These are phyloP conservation scores for Talaromyces stipitatus DNA, from an alignment of 495 filamentous ascomycete species.

Conservation along the genomic window DNA sequence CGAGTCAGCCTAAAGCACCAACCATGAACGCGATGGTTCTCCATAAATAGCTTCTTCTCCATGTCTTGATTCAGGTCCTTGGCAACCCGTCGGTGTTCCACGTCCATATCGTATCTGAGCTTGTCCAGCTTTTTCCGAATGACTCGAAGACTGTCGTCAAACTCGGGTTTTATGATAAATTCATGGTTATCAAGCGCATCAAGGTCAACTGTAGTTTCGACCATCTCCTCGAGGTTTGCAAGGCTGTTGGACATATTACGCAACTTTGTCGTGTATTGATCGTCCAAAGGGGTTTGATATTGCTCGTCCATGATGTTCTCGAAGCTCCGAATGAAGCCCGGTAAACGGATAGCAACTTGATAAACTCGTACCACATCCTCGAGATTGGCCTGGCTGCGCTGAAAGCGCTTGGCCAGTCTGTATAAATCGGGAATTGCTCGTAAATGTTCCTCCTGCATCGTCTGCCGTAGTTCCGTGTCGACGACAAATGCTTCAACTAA, in stretches of 20 bases:
- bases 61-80: slow-evolving; percentile 84
- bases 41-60: slow-evolving; percentile 97
- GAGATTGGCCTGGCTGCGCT: slow-evolving; percentile 79
- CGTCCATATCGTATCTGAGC: slow-evolving; percentile 72
- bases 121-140: slow-evolving; percentile 89
- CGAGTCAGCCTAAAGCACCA: slow-evolving; percentile 95
- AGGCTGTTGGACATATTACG: slow-evolving; percentile 68
- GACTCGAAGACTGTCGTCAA: slow-evolving; percentile 79
- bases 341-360: slow-evolving; percentile 86
- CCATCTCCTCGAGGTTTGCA: slow-evolving; percentile 89
- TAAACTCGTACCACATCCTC: slow-evolving; percentile 96
- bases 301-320: slow-evolving; percentile 94
- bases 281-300: slow-evolving; percentile 81
- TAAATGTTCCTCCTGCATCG: slow-evolving; percentile 96
- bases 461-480: slow-evolving; percentile 90
- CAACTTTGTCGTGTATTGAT: slow-evolving; percentile 81
- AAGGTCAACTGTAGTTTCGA: slow-evolving; percentile 95
- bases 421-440: slow-evolving; percentile 92
- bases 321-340: slow-evolving; percentile 80
- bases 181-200: slow-evolving; percentile 95
- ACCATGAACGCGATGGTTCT: slow-evolving; percentile 91
- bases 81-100: slow-evolving; percentile 69
- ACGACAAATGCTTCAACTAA: slow-evolving; percentile 92
- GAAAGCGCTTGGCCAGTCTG: slow-evolving; percentile 87
- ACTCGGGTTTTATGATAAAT: slow-evolving; percentile 98